Conservation (phyloP, 495 filamentous ascomycete species). For the Penicillium odoratum region DNA sequence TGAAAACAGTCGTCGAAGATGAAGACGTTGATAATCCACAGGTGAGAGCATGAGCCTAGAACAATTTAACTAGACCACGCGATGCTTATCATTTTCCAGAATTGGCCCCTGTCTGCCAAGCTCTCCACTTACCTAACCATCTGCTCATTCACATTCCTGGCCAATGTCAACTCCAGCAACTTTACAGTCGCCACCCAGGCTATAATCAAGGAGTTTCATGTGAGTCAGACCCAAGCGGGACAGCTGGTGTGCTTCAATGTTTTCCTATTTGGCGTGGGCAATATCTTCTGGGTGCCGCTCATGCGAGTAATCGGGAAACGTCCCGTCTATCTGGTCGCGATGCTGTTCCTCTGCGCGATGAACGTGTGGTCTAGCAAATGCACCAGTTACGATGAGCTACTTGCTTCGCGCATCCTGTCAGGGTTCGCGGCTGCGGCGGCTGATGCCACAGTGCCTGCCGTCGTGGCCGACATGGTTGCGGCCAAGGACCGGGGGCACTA, state of each 20-base stretch:
- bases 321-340: constrained; percentile 31
- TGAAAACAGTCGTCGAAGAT: constrained; percentile 1
- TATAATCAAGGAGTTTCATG: constrained; percentile 29
- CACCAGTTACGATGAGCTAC: constrained; percentile 26
- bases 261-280: constrained; percentile 32
- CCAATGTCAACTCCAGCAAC: constrained; percentile 35
- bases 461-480: constrained; percentile 33
- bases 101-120: constrained; percentile 27
- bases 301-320: constrained; percentile 34
- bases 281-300: constrained; percentile 35
- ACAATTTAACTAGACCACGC: not conserved
- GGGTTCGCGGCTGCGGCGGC: constrained; percentile 32
- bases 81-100: constrained; percentile 16
- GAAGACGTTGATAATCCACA: constrained; percentile 16
- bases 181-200: constrained; percentile 34
- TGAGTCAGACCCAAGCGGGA: constrained; percentile 28
- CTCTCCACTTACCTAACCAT: constrained; percentile 31
- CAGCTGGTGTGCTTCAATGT: constrained; percentile 36
- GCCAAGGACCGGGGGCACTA: constrained; percentile 36
- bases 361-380: constrained; percentile 32
- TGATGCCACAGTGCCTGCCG: constrained; percentile 34
- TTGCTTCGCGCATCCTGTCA: constrained; percentile 31
- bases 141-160: constrained; percentile 35
- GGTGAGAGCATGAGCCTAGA: constrained; percentile 2
- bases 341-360: constrained; percentile 28